A percentile compares a stretch with the other conserved stretches of the same genome.
Evolutionary conservation across 2,329 filamentous ascomycete genomes (phyloP).

Genomic region (Diaporthe aspalathi): DNA sequence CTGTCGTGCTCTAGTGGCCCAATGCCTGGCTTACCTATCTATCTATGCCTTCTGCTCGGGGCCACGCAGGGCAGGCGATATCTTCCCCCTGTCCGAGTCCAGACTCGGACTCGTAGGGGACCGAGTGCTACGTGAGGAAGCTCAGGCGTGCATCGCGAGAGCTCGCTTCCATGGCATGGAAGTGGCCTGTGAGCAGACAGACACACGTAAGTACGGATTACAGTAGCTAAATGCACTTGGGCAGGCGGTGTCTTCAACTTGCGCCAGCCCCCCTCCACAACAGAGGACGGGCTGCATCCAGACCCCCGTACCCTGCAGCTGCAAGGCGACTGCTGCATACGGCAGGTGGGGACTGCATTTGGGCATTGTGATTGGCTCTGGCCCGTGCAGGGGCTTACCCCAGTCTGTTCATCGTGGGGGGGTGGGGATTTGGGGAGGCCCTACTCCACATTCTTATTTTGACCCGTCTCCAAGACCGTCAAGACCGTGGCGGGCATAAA

Average conservation of each 20-base stretch:
- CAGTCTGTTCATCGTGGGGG: not conserved
- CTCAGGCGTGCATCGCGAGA: not conserved
- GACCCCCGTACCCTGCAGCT: slow-evolving; percentile 24
- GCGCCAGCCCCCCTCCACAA: not conserved
- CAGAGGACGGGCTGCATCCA: not conserved
- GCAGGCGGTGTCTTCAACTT: too few species aligned
- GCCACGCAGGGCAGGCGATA: not conserved
- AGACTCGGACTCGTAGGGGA: not conserved
- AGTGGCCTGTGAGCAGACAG: not conserved
- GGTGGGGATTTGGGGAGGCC: not conserved
- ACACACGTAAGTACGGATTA: too few species aligned
- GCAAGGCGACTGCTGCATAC: slow-evolving; percentile 29
- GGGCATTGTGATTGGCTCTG: not conserved
- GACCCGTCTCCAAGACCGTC: slow-evolving; percentile 14
- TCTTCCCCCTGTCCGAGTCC: not conserved
- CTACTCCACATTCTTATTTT: slow-evolving; percentile 25
- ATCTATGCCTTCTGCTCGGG: not conserved
- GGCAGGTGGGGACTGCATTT: slow-evolving; percentile 11
- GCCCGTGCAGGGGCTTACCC: not conserved
- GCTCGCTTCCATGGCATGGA: not conserved
- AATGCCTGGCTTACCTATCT: not conserved
- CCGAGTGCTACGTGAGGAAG: not conserved
- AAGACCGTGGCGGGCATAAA: slow-evolving; percentile 21
- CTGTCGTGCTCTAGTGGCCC: slow-evolving; percentile 13
- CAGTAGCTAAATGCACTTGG: too few species aligned